Evolutionary conservation across 306 rosid genomes (phyloP), one percentile per base, ranked within the genome.

Genomic region (Gastrolobium villosum): DNA sequence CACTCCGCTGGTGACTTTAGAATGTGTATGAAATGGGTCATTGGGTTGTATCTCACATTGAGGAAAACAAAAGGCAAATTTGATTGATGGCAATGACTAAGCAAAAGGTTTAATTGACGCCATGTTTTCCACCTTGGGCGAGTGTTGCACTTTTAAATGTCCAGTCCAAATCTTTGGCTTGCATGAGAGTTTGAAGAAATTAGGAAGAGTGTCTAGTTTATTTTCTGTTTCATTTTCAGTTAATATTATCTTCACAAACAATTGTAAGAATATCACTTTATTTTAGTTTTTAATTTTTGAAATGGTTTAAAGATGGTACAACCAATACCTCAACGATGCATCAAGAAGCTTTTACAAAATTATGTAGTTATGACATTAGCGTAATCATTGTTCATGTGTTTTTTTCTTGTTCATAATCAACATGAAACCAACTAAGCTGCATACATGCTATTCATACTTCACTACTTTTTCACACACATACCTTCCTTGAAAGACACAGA

Each of bases 41-140:
- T 46, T 46, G n/a, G 74, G 43, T 68, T 68, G 59, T 68, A 68
- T 45, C 59, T 59, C 74, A 68, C 57, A 48, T 31, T 48, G 10
- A 31, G 44, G 9, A 65, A 65, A 65, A 36, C 20, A 11, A 65
- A 66, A 66, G 55, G 30, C 72, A 66, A 31, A 28, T 66, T 28
- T 66, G 72, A 66, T 44, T 28, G 72, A 45, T 44, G 28, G 72
- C 72, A 44, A 66, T 66, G 40, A 66, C 72, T 28, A 28, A 10
- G 45, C 53, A 65, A 20, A 65, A 65, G n/a, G 40, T 66, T 66
- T 66, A 10, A 11, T 66, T 66, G 48, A 66, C 28, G 72, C 56
- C 55, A 5, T 41, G 28, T 66, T 10, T 66, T 66, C 10, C 40
- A 66, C 72, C 72, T 44, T 10, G 40, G 40, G 30, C 28, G 40